Percentiles rank a stretch among this genome's conserved stretches.
These are phyloP conservation scores for Calycina herbarum DNA, from an alignment of 2,329 filamentous ascomycete genomes.

Conservation along the genomic window DNA sequence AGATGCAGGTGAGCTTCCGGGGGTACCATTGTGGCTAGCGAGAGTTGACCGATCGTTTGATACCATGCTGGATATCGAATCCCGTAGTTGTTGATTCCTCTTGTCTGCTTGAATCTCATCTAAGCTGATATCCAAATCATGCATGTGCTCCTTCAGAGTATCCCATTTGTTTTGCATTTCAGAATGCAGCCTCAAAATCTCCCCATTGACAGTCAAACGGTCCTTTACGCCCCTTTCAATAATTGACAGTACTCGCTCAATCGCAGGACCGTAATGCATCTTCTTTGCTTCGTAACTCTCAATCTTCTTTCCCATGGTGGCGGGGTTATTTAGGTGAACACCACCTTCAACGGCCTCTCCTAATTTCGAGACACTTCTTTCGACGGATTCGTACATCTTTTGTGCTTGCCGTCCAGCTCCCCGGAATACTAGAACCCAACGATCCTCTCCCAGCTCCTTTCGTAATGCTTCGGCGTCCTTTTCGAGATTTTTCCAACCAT, in stretches of 20 bases:
- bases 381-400: slow-evolving; percentile 96
- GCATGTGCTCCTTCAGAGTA: slow-evolving; percentile 72
- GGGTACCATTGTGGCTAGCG: slow-evolving; percentile 47
- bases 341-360: slow-evolving; percentile 76
- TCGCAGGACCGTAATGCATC: slow-evolving; percentile 88
- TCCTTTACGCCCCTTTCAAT: slow-evolving; percentile 96
- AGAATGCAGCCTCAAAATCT: slow-evolving; percentile 81
- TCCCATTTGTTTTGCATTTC: slow-evolving; percentile 86
- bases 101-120: slow-evolving; percentile 68
- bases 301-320: slow-evolving; percentile 74
- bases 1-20: slow-evolving; percentile 63
- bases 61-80: slow-evolving; percentile 90
- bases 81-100: slow-evolving; percentile 74
- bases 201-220: slow-evolving; percentile 93
- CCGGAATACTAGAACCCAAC: slow-evolving; percentile 93
- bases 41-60: slow-evolving; percentile 47
- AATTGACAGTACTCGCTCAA: slow-evolving; percentile 85
- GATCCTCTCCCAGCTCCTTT: slow-evolving; percentile 89
- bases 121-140: slow-evolving; percentile 71
- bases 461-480: slow-evolving; percentile 85
- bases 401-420: slow-evolving; percentile 88
- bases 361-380: slow-evolving; percentile 80
- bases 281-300: slow-evolving; percentile 96
- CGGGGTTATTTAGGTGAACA: slow-evolving; percentile 70
- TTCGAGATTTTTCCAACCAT: slow-evolving; percentile 84